These are phyloP conservation scores for Fraxinus sp. DNA, from an alignment of 305 asterid species.

Conservation along the genomic window DNA sequence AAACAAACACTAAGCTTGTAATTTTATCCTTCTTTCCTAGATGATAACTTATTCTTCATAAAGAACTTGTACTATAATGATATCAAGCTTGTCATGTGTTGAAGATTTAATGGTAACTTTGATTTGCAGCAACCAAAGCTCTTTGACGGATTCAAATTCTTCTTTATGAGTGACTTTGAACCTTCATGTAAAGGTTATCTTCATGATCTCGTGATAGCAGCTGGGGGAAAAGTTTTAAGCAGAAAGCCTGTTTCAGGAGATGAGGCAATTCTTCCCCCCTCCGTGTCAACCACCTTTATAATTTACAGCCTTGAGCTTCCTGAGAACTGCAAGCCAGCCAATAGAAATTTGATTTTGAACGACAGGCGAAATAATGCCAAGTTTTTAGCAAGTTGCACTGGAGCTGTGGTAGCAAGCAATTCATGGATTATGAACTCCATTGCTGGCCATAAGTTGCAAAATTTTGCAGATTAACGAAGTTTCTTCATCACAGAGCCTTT, in stretches of 20 bases:
- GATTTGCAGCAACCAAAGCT: conserved; percentile 80
- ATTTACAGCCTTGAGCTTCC: conserved; percentile 64
- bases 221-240: conserved; percentile 78
- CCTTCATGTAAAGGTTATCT: conserved; percentile 74
- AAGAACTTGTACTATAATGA: background rate
- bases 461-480: conserved; percentile 23
- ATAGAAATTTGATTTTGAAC: conserved; percentile 33
- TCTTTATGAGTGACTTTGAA: conserved; percentile 63
- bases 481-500: background rate
- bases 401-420: conserved; percentile 61
- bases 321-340: conserved; percentile 40
- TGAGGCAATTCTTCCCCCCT: conserved; percentile 23
- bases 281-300: conserved; percentile 37
- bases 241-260: conserved; percentile 69
- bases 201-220: conserved; percentile 72
- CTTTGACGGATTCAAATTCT: conserved; percentile 61
- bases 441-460: conserved; percentile 66
- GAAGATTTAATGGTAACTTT: background rate
- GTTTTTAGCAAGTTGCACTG: conserved; percentile 57
- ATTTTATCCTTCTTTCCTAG: background rate
- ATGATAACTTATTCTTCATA: background rate
- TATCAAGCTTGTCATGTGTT: background rate
- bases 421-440: conserved; percentile 79
- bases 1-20: background rate
- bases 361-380: conserved; percentile 50